These are phyloP conservation scores for Globisporangium barbulae DNA, from an alignment of 352 stramenopile species.

Conservation along the genomic window DNA sequence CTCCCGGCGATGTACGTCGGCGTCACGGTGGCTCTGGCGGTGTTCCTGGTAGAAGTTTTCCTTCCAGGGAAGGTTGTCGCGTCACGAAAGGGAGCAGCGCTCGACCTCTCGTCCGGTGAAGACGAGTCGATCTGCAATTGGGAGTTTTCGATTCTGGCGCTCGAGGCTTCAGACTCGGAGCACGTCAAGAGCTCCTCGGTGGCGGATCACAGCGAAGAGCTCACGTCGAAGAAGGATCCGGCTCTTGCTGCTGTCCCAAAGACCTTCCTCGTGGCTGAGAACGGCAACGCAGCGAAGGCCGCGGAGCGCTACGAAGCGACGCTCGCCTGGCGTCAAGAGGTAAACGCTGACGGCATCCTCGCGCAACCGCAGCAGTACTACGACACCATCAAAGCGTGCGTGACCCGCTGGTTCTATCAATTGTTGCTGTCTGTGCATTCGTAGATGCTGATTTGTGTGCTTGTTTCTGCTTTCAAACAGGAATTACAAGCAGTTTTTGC, in stretches of 20 bases:
- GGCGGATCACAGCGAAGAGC: neutral
- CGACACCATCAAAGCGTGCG: conserved; percentile 64
- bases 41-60: conserved; percentile 63
- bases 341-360: conserved; percentile 70
- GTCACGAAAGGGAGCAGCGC: conserved; percentile 22
- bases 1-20: conserved; percentile 55
- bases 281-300: conserved; percentile 60
- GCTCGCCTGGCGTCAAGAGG: conserved; percentile 71
- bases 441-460: conserved; percentile 2
- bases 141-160: conserved; percentile 52
- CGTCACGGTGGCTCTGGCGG: conserved; percentile 28
- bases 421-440: neutral
- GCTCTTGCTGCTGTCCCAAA: conserved; percentile 22
- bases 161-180: conserved; percentile 65
- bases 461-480: conserved; percentile 25
- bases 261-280: conserved; percentile 63
- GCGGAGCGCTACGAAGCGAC: conserved; percentile 58
- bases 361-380: conserved; percentile 56
- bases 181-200: conserved; percentile 13
- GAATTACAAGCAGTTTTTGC: conserved; percentile 73
- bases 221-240: conserved; percentile 16
- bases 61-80: conserved; percentile 47
- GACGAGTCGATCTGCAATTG: conserved; percentile 41
- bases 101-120: conserved; percentile 3
- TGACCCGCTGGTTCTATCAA: neutral